phyloP scores from a whole-genome alignment of 176 grass and related monocot genomes.

The Hordeum marinum region DNA sequence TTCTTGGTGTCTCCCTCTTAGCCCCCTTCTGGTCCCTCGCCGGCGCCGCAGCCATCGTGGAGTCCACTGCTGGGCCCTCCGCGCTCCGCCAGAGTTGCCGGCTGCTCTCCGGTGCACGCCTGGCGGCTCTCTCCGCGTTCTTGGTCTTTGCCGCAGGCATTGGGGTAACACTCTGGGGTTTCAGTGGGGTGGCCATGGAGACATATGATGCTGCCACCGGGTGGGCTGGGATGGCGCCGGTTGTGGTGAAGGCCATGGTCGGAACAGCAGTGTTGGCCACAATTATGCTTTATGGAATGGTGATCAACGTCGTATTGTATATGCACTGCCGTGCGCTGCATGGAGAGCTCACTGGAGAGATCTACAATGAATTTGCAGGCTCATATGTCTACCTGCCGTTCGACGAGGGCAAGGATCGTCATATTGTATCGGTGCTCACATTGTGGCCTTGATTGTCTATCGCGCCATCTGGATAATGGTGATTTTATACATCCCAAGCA shows the following conservation, averaged over 20 bases:
- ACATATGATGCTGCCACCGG: not conserved
- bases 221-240: conserved; percentile 15
- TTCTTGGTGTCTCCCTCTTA: not conserved
- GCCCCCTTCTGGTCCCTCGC: conserved; percentile 36
- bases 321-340: conserved; percentile 36
- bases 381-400: conserved; percentile 40
- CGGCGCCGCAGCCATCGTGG: conserved; percentile 17
- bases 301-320: conserved; percentile 34
- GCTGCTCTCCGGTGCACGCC: not conserved
- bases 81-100: conserved; percentile 30
- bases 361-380: conserved; percentile 45
- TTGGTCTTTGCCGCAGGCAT: not conserved
- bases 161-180: conserved; percentile 19
- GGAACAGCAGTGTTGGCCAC: conserved; percentile 2
- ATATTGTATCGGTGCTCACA: conserved; percentile 9
- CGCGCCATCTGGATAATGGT: not conserved
- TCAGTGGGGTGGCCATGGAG: conserved; percentile 9
- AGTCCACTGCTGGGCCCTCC: not conserved
- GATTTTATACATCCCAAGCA: not conserved
- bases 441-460: conserved; percentile 19
- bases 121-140: conserved; percentile 13
- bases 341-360: conserved; percentile 36
- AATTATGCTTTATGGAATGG: conserved; percentile 35
- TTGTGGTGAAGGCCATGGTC: conserved; percentile 23
- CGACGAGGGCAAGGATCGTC: conserved; percentile 25